Conservation (phyloP, 129 eudicot species). For the Flaveria ramosissima region DNA sequence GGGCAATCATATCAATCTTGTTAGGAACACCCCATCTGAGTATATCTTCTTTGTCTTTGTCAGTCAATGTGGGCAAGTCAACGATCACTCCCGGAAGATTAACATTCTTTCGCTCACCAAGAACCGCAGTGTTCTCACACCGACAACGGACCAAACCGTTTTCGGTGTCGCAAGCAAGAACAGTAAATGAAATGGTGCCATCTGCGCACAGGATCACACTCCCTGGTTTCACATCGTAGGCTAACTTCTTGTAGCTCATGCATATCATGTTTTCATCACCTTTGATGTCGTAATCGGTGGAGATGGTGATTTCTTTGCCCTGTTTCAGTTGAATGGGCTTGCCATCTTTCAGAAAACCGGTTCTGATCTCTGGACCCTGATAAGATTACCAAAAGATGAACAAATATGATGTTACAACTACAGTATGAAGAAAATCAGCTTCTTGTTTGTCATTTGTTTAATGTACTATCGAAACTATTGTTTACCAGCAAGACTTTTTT, state of each 20-base stretch:
- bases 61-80: constrained; percentile 75
- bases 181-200: constrained; percentile 53
- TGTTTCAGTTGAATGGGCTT: constrained; percentile 50
- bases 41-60: constrained; percentile 75
- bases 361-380: constrained; percentile 71
- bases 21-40: constrained; percentile 74
- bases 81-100: constrained; percentile 68
- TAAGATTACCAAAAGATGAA: constrained; percentile 10
- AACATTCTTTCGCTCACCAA: constrained; percentile 60
- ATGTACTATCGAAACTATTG: too few relatives aligned
- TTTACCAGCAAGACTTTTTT: too few relatives aligned
- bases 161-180: constrained; percentile 52
- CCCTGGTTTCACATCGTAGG: constrained; percentile 53
- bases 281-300: constrained; percentile 50
- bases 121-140: constrained; percentile 61
- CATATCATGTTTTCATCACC: constrained; percentile 52
- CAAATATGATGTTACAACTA: constrained; percentile 4
- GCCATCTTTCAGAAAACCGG: constrained; percentile 61
- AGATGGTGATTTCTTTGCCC: constrained; percentile 54
- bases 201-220: constrained; percentile 58
- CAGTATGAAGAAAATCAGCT: too few relatives aligned
- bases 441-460: too few relatives aligned
- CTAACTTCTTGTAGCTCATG: constrained; percentile 68
- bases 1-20: constrained; percentile 71
- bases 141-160: constrained; percentile 52